Percentiles rank a stretch among this genome's conserved stretches.
phyloP scores from a whole-genome alignment of 2,329 filamentous ascomycete species.

The Scleromitrula shiraiana region DNA sequence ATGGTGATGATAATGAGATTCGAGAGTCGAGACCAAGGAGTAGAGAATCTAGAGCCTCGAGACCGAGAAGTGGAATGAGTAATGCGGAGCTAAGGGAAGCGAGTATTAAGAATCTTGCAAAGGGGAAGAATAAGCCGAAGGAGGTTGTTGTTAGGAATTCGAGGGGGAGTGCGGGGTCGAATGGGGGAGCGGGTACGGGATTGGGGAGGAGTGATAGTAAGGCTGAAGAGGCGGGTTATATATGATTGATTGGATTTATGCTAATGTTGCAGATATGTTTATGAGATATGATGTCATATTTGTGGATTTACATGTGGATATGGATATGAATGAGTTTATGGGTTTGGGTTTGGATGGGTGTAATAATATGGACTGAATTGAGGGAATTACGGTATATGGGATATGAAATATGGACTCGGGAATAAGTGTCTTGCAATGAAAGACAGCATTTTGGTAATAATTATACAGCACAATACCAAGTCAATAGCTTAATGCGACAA shows the following conservation, averaged over 20 bases:
- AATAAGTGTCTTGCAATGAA: too few species aligned
- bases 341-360: too few species aligned
- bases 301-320: too few species aligned
- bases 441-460: too few species aligned
- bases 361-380: too few species aligned
- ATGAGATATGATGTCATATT: too few species aligned
- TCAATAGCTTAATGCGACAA: too few species aligned
- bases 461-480: too few species aligned
- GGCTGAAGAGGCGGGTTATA: slow-evolving; percentile 1
- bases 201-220: background rate
- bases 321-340: too few species aligned
- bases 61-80: slow-evolving; percentile 5
- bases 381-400: too few species aligned
- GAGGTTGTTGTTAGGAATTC: background rate
- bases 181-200: background rate
- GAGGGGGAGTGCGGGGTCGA: background rate
- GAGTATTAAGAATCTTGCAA: slow-evolving; percentile 5
- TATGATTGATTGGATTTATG: background rate
- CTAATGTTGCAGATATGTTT: too few species aligned
- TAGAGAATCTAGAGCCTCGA: background rate
- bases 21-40: background rate
- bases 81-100: slow-evolving; percentile 8
- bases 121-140: background rate
- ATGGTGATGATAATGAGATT: background rate
- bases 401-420: too few species aligned